These are phyloP conservation scores for Kurtzmaniella cleridarum DNA, from an alignment of 805 yeast species.

Conservation along the genomic window DNA sequence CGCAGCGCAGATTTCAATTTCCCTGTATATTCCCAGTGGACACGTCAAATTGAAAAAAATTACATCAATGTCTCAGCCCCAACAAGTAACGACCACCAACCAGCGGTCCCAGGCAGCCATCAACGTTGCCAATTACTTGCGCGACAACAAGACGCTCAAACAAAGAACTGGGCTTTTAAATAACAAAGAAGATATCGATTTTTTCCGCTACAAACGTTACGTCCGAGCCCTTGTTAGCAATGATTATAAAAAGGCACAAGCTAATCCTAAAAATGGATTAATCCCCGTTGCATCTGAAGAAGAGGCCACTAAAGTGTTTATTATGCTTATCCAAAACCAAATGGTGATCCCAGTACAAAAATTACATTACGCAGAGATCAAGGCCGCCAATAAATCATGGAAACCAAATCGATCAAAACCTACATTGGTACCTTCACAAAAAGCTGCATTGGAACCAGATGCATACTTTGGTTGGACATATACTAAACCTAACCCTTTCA, in stretches of 20 bases:
- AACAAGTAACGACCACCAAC: constrained; percentile 2
- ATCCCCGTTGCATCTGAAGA: constrained; percentile 42
- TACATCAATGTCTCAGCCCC: neutral
- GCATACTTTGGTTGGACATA: constrained; percentile 83
- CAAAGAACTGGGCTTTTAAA: constrained; percentile 77
- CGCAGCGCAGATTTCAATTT: too few species aligned
- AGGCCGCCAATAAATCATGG: constrained; percentile 46
- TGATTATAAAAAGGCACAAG: constrained; percentile 54
- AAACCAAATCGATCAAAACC: constrained; percentile 62
- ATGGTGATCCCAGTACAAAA: constrained; percentile 73
- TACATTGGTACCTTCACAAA: constrained; percentile 47
- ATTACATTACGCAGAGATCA: constrained; percentile 62
- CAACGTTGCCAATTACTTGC: constrained; percentile 66
- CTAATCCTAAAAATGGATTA: constrained; percentile 39
- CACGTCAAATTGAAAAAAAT: too few species aligned
- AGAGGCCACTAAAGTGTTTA: constrained; percentile 58
- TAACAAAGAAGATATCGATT: constrained; percentile 63
- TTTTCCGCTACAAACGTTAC: constrained; percentile 83
- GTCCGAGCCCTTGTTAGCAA: constrained; percentile 70
- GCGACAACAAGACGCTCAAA: constrained; percentile 63
- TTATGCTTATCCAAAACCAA: constrained; percentile 65
- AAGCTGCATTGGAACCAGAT: constrained; percentile 58
- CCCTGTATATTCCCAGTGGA: too few species aligned
- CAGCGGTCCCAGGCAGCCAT: constrained; percentile 47
- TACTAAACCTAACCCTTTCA: constrained; percentile 63